Evolutionary conservation across 208 protist genomes (phyloP).

Genomic region (Naegleria gruberi): DNA sequence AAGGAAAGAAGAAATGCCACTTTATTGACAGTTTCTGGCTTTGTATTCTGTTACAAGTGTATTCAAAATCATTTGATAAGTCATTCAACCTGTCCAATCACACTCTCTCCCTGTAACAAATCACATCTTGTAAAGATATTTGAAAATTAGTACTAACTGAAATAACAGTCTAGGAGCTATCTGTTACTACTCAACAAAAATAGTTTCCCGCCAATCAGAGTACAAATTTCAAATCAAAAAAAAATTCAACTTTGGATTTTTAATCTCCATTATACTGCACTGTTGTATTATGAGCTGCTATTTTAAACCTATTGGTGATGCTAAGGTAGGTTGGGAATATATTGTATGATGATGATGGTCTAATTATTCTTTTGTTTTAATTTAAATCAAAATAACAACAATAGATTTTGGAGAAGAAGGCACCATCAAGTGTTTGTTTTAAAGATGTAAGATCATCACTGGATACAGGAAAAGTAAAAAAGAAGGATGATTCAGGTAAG

Average conservation of each 20-base stretch:
- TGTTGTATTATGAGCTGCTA: too few relatives aligned
- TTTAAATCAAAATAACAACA: neutral
- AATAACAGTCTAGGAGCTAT: too few relatives aligned
- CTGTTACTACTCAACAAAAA: too few relatives aligned
- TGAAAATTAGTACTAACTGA: neutral
- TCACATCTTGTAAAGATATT: neutral
- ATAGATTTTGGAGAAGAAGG: neutral
- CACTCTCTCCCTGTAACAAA: neutral
- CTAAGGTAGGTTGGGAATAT: neutral
- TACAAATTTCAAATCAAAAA: too few relatives aligned
- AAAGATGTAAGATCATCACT: neutral
- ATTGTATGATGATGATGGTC: neutral
- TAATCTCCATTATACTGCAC: too few relatives aligned
- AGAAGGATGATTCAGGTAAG: neutral
- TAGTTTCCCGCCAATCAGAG: too few relatives aligned
- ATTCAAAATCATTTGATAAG: neutral
- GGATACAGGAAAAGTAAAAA: neutral
- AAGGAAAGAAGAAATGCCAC: neutral
- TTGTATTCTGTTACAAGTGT: slow-evolving; percentile 16
- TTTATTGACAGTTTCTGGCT: neutral
- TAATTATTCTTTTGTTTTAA: too few relatives aligned
- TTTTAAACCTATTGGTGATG: neutral
- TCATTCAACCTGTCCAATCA: neutral
- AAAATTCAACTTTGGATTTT: too few relatives aligned
- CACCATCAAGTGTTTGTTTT: neutral